Evolutionary conservation across 148 eudicot species (phyloP), one percentile per base, ranked within the genome.

Genomic region (Spergularia bocconei): DNA sequence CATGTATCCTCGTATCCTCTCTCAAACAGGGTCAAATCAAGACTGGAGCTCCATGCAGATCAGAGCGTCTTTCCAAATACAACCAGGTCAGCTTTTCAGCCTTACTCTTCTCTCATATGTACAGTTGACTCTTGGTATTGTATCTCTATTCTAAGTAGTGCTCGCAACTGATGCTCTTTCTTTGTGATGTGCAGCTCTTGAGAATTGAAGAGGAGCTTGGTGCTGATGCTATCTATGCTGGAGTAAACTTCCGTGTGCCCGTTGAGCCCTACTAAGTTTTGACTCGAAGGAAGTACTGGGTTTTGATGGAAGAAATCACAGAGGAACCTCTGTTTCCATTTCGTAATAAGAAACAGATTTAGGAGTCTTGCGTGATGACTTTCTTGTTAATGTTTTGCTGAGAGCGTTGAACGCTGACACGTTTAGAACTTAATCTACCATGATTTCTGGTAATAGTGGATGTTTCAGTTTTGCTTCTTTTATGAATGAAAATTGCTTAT

Each of bases 191-290:
- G 19, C 86, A 90, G 96, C 86, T 91, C 69, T 84, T 91, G 87
- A 84, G 92, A 63, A 94, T 94, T 78, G 97, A 94, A 71, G 98
- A 94, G 79, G 98, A 94, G 87, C 97, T 94, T n/a, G 98, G 98
- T 62, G 80, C 86, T 11, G 91, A 85, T n/a, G 98, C 98, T 25
- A 88, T 91, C 17, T 94, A 94, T 75, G 98, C 98, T 9, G 98
- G 98, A 75, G 87, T 84, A 38, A 85, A 75, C 84, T 94, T 91
- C 97, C 97, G 96, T 36, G 55, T 44, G 15, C 98, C 98, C 0
- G 97, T 91, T 39, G 92, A 88, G 63, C 98, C 97, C 73, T 94
- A 94, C 77, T 94, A 89, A 84, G 83, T 62, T n/a, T 39, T 25
- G 7, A 13, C 13, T 19, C 0, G 13, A 15, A n/a, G 11, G 29